These are phyloP conservation scores for Alliaria petiolata DNA, from an alignment of 345 rosid species.

Conservation along the genomic window DNA sequence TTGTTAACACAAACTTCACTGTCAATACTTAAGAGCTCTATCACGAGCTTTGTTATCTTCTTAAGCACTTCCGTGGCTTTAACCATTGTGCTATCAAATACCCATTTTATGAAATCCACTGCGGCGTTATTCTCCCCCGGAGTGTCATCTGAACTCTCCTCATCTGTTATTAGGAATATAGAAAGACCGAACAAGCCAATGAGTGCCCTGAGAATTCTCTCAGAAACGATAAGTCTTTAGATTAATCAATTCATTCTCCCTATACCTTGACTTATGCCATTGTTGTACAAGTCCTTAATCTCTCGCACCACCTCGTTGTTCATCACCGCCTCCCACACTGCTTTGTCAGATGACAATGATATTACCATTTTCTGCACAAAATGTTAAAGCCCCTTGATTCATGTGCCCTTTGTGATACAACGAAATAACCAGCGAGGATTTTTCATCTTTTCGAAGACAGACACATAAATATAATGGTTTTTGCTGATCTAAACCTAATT, in stretches of 20 bases:
- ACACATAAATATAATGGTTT: not conserved
- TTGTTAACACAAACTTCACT: conserved; percentile 21
- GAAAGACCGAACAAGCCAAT: not conserved
- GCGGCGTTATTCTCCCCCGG: conserved; percentile 37
- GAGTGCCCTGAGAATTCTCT: not conserved
- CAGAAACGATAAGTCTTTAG: not conserved
- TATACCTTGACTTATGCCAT: conserved; percentile 44
- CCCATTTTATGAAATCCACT: conserved; percentile 47
- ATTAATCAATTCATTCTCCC: not conserved
- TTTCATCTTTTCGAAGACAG: not conserved
- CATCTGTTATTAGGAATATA: not conserved
- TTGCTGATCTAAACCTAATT: not conserved
- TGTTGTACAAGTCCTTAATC: conserved; percentile 52
- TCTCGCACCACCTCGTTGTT: conserved; percentile 75
- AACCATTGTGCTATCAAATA: conserved; percentile 51
- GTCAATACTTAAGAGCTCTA: conserved; percentile 37
- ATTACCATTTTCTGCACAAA: conserved; percentile 69
- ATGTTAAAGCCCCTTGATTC: not conserved
- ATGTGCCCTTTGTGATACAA: not conserved
- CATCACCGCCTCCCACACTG: conserved; percentile 92
- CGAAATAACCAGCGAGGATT: not conserved
- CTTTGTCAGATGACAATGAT: conserved; percentile 79
- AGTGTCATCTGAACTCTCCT: conserved; percentile 40
- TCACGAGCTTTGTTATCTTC: conserved; percentile 43
- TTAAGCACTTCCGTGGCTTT: conserved; percentile 44